Evolutionary conservation across 306 rosid species (phyloP), one percentile per base, ranked within the genome.

Genomic region (Prunus kanzakura): DNA sequence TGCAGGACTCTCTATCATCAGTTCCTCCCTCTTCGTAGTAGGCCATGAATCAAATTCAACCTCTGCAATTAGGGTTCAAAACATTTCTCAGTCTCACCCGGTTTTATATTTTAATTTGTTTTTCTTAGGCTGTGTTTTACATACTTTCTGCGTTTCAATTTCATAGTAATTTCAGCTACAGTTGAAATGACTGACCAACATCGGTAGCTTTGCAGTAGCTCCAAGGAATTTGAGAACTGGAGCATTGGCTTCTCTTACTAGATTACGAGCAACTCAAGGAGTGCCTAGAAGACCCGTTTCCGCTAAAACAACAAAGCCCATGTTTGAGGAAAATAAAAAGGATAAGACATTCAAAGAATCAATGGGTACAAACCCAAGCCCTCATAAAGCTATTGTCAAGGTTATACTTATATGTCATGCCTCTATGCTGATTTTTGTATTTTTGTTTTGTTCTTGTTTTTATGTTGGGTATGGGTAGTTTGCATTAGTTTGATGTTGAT

Each of bases 121-220:
- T 25, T 79, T 77, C 41, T 47, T 76, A 47, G 41, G 41, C 41
- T 35, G 41, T 6, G 41, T 35, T 35, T 35, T 35, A 35, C 41
- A 35, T 35, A 35, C n/a, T 29, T 22, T n/a, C 11, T 61, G 3
- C 15, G 11, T 72, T 46, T 22, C 3, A 30, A 12, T 64, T 54
- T 51, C 54, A 8, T 55, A 7, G 3, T 11, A 12, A 12, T 41
- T 58, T 46, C 32, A 23, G 29, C 45, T 58, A 3, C 35, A 54
- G n/a, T 81, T 85, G 78, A 54, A 54, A 38, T 77, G 56, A 80
- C 81, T 46, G 65, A 82, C 69, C 66, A 67, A 60, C 57, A 67
- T 62, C 75, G 73, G 25, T 86, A 87, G 87, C 76, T 75, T 72
- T 86, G 81, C 90, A 86, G 96, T 84, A 19, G 32, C 78, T 71